A percentile compares a stretch with the other conserved stretches of the same genome.
Conservation (phyloP, 768 basidiomycete species). For the Calocybe cyanea region DNA sequence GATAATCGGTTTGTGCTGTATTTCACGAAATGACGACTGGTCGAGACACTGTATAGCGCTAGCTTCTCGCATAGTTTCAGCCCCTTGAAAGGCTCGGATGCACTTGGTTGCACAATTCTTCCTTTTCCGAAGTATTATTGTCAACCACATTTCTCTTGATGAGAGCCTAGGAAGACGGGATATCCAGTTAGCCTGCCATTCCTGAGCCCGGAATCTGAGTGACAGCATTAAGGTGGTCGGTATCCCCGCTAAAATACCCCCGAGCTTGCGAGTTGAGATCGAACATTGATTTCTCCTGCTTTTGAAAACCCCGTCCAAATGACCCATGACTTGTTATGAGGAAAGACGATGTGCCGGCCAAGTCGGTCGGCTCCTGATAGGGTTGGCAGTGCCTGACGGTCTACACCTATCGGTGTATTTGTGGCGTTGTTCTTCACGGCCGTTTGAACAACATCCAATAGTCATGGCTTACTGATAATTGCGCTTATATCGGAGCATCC, state of each 20-base stretch:
- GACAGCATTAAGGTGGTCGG: too few relatives aligned
- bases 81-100: too few relatives aligned
- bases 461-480: constrained; percentile 1
- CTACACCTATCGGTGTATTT: constrained; percentile 1
- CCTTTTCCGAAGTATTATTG: too few relatives aligned
- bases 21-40: constrained; percentile 12
- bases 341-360: constrained; percentile 6
- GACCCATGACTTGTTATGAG: constrained; percentile 2
- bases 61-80: background rate
- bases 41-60: constrained; percentile 3
- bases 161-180: background rate
- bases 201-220: background rate
- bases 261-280: constrained; percentile 11
- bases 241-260: constrained; percentile 9
- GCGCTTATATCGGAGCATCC: constrained; percentile 6
- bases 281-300: constrained; percentile 11
- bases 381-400: constrained; percentile 6
- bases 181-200: background rate
- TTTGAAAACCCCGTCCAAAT: constrained; percentile 1
- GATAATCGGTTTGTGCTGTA: constrained; percentile 4
- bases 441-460: background rate
- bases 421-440: constrained; percentile 6
- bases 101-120: too few relatives aligned
- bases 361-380: constrained; percentile 10
- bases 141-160: too few relatives aligned